phyloP scores from a whole-genome alignment of 2,329 filamentous ascomycete genomes.

The Hortaea werneckii region DNA sequence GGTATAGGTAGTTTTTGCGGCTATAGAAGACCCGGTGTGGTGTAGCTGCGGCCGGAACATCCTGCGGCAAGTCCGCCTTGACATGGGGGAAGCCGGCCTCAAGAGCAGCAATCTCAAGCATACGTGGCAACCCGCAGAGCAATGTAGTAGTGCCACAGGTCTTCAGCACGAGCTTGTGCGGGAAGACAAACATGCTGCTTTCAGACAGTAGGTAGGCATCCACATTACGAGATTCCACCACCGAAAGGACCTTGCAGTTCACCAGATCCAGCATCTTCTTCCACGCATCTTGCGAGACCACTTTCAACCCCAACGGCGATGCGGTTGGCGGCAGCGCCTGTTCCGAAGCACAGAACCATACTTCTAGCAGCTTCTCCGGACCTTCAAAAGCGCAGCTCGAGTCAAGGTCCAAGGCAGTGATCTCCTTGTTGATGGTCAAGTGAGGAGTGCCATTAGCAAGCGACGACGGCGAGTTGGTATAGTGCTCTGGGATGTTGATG shows the following conservation, averaged over 20 bases:
- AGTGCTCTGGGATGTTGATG: conserved; percentile 68
- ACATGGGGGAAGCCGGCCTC: conserved; percentile 83
- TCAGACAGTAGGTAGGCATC: conserved; percentile 96
- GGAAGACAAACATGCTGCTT: conserved; percentile 99
- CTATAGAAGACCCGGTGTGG: conserved; percentile 98
- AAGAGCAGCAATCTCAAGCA: conserved; percentile 81
- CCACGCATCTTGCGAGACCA: conserved; percentile 75
- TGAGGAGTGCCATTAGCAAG: conserved; percentile 65
- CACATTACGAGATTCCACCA: conserved; percentile 84
- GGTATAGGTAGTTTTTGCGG: conserved; percentile 95
- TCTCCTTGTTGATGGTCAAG: conserved; percentile 93
- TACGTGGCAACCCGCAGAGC: conserved; percentile 75
- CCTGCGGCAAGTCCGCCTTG: conserved; percentile 54
- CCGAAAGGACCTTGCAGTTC: conserved; percentile 95
- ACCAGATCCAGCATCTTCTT: conserved; percentile 96
- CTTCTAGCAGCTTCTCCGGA: conserved; percentile 94
- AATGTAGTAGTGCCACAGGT: conserved; percentile 96
- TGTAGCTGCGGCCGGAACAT: conserved; percentile 66
- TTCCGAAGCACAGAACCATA: conserved; percentile 87
- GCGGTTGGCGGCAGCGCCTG: conserved; percentile 60
- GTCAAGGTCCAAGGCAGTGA: conserved; percentile 74
- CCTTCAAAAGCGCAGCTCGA: conserved; percentile 96
- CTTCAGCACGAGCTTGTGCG: conserved; percentile 98
- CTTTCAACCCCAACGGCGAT: conserved; percentile 70
- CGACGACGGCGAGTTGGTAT: conserved; percentile 65